Evolutionary conservation across 352 stramenopile species (phyloP).

Genomic region (Globisporangium echinulatum): DNA sequence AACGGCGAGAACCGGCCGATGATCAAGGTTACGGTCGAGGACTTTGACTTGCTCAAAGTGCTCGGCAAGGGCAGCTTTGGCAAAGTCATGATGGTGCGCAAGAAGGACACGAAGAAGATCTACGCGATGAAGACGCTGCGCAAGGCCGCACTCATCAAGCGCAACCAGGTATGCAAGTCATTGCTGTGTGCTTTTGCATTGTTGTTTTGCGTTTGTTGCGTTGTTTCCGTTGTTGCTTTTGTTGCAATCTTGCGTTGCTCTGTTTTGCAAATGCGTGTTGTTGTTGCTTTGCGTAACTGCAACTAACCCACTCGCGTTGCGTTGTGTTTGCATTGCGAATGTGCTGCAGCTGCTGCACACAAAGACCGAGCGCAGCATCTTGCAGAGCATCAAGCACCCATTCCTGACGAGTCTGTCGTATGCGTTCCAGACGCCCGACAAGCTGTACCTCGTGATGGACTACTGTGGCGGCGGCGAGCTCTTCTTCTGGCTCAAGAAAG

Average conservation of each 20-base stretch:
- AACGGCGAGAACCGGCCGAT: conserved; percentile 48
- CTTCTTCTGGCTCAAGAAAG: conserved; percentile 95
- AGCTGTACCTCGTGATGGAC: conserved; percentile 93
- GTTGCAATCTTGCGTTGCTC: neutral
- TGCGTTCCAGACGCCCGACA: conserved; percentile 88
- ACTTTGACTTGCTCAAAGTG: conserved; percentile 93
- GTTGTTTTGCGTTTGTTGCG: neutral
- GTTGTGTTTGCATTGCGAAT: neutral
- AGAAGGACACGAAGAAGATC: conserved; percentile 92
- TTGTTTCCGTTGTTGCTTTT: neutral
- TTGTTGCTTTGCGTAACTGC: neutral
- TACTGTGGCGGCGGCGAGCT: conserved; percentile 93
- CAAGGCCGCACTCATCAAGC: conserved; percentile 90
- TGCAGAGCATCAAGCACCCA: conserved; percentile 91
- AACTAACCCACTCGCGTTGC: neutral
- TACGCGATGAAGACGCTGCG: conserved; percentile 95
- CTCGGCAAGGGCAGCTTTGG: conserved; percentile 94
- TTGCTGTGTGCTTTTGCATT: neutral
- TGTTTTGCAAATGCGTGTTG: neutral
- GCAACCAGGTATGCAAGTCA: conserved; percentile 67
- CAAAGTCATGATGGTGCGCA: conserved; percentile 94
- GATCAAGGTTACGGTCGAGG: conserved; percentile 86
- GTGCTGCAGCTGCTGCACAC: conserved; percentile 75
- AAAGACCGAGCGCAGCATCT: conserved; percentile 90
- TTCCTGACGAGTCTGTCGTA: conserved; percentile 87